Evolutionary conservation across 768 basidiomycete genomes (phyloP), one percentile per base, ranked within the genome.

Genomic region (Lactarius hengduanensis): DNA sequence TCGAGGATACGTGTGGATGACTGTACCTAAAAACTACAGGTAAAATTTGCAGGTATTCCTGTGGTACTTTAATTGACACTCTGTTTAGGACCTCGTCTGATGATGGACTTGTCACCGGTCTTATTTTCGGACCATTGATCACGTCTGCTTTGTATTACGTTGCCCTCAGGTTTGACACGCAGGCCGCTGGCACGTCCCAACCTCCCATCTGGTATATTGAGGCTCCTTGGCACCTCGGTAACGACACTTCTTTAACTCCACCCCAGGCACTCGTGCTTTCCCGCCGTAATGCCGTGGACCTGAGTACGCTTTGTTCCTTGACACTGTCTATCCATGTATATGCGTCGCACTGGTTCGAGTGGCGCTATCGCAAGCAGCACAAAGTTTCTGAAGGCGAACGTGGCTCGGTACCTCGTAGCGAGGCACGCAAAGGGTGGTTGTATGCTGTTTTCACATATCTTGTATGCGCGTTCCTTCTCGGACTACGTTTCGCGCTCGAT

Each of bases 21-120:
- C 92, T 18, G 91, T 92, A 5, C 89, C 90, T 0, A 92, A 92
- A 76, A 92, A 94, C 72, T 94, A 91, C 73, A 82, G 92, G 91
- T 89, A 50, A 41, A 40, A 36, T 28, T 55, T 32, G 11, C 45
- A 20, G 34, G 7, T 34, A 16, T 6, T 20, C 34, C 57, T 43
- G 13, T 63, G 47, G 32, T 50, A 40, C 18, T 58, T 68, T 18
- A 20, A 30, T 57, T 65, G 61, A 66, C 65, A 30, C 40, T 57
- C 38, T 40, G 20, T 40, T 47, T 70, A 94, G 94, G 73, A 86
- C 91, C 63, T 90, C 88, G 57, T 77, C 82, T 15, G 95, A 96
- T 73, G 94, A 97, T 74, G 96, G 96, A 16, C 86, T 89, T 28
- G 77, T 92, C 65, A 94, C 90, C 53, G 94, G 90, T 2, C 78